Evolutionary conservation across 2,329 filamentous ascomycete species (phyloP), one percentile per base, ranked within the genome.

Genomic region (Onygenales sp.): DNA sequence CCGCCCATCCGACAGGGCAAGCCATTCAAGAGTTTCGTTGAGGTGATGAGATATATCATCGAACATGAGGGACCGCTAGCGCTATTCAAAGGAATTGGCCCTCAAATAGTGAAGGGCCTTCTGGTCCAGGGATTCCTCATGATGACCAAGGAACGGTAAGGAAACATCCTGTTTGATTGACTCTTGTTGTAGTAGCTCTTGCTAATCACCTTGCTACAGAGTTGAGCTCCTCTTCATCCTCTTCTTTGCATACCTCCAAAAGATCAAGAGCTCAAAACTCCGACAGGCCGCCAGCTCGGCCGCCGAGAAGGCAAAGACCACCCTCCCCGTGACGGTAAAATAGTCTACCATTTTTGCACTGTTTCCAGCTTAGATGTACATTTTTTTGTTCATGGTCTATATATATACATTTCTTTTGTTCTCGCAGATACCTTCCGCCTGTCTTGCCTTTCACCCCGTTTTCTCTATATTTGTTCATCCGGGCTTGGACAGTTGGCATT

Each of bases 61-160:
- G 77, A 95, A 64, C 84, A 95, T 57, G 93, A 98, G 67, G 93
- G 93, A 3, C 68, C 81, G 0, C 64, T 85, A 10, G 86, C 86
- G n/a, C 78, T 98, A 1, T 98, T 97, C 78, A 98, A 98, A 75
- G 93, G 93, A 43, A 95, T 98, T 60, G 90, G 83, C 0, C 93
- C 93, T 2, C 93, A 98, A 70, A 87, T 98, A 50, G 71, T 90
- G 55, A 98, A 98, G 73, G 93, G 93, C 1, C 73, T 98, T 51
- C 69, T 98, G 48, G 93, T 98, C 2, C 93, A 98, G 67, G 93
- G 93, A 49, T 83, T 98, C 53, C 77, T 98, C 41, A 98, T 98
- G 93, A 98, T 96, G 90, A 93, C 90, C 47, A 98, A 98, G 74
- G 93, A 98, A 73, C 82, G 90, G 87, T 90, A 78, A 60, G 77